Evolutionary conservation across 306 rosid species (phyloP).

Genomic region (peach (Prunus persica)): Prunus_persica_NCBIv2 NC_034011.1:15374501-15375000

Average conservation of each 20-base stretch:
- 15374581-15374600: constrained; percentile 3
- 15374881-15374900: neutral
- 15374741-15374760: constrained; percentile 87
- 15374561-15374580: neutral
- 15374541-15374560: constrained; percentile 44
- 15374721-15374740: constrained; percentile 88
- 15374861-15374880: neutral
- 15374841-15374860: neutral
- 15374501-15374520: constrained; percentile 80
- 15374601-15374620: neutral
- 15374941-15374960: neutral
- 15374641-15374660: constrained; percentile 28
- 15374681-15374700: constrained; percentile 77
- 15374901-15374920: neutral
- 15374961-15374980: neutral
- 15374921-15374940: neutral
- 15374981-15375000: neutral
- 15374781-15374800: constrained; percentile 43
- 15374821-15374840: neutral
- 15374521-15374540: constrained; percentile 78
- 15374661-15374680: constrained; percentile 86
- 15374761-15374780: constrained; percentile 59
- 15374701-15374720: constrained; percentile 37
- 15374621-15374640: constrained; percentile 16
- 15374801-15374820: constrained; percentile 27